Evolutionary conservation across 805 yeast genomes (phyloP).

Genomic region (Jamesozyma piceae): DNA sequence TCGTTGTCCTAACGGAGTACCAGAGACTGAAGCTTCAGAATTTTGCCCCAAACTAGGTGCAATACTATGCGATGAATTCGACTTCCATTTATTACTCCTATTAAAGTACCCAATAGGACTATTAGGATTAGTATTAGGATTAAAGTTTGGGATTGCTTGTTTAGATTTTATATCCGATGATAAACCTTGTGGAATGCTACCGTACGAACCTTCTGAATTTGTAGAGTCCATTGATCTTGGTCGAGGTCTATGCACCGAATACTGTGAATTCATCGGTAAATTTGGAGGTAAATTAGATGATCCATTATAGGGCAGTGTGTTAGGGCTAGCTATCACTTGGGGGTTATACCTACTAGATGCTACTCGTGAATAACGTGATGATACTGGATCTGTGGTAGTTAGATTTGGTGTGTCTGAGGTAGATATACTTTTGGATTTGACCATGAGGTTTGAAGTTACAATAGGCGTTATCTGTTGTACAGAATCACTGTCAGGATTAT

Average conservation of each 20-base stretch:
- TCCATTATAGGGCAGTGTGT: background rate
- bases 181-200: background rate
- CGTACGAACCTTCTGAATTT: background rate
- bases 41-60: background rate
- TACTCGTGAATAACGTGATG: conserved; percentile 9
- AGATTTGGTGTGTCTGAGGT: background rate
- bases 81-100: conserved; percentile 21
- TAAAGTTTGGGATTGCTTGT: background rate
- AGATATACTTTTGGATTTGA: background rate
- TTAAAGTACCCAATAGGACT: conserved; percentile 12
- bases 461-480: background rate
- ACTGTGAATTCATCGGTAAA: background rate
- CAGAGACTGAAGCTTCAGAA: background rate
- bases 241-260: conserved; percentile 10
- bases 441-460: background rate
- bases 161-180: background rate
- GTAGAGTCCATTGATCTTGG: conserved; percentile 15
- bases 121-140: conserved; percentile 3
- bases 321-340: conserved; percentile 4
- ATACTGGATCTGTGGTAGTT: background rate
- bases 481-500: conserved; percentile 17
- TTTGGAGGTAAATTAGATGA: background rate
- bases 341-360: conserved; percentile 23
- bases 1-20: conserved; percentile 1
- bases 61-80: background rate